Base-by-base conservation (phyloP, 2,329 filamentous ascomycete species). In the Delphinella strobiligena region DNA sequence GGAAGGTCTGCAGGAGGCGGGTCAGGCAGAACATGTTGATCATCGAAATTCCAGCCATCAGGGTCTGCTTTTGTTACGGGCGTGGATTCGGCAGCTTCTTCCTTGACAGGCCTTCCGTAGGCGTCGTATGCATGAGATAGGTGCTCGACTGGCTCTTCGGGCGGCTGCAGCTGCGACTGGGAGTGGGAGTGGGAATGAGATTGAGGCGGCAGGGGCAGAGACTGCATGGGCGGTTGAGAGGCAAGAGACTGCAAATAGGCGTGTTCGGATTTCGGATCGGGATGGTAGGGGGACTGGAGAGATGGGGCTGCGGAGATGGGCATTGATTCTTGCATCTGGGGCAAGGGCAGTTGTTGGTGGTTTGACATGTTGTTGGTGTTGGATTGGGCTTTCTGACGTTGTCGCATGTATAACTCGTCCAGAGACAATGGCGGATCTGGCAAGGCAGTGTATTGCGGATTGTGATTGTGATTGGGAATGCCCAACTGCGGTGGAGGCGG, bases 41-140 rank as follows among this genome's bases (percentile, higher is more conserved):
- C 87, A 39, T 89, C 85, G 50, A 98, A 98, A 53, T 93, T 88
- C 91, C 91, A 98, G 7, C 75, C 84, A 53, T 94, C 88, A 1
- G 63, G 45, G 53, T 78, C 72, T 38, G 75, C 68, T 17, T 62
- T 53, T 12, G 62, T 49, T 29, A 67, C 64, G 33, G 64, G 64
- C 9, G 37, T 40, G n/a, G 55, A 49, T n/a, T 67, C 63, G 36
- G 71, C 67, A 45, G 59, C 62, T 4, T 49, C 45, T 3, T 60
- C 52, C 35, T 74, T 60, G 36, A 69, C 68, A 27, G 22, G 22
- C 36, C 72, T 63, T 15, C 74, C 74, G 49, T 72, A 72, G 17
- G 62, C 61, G 51, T 82, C 75, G 47, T 69, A 79, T 30, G 62
- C 64, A 51, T 78, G 73, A 11, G 69, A 74, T 19, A 75, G 62